phyloP scores from a whole-genome alignment of 192 early-diverging fungal genomes.

The Coemansia sp. region DNA sequence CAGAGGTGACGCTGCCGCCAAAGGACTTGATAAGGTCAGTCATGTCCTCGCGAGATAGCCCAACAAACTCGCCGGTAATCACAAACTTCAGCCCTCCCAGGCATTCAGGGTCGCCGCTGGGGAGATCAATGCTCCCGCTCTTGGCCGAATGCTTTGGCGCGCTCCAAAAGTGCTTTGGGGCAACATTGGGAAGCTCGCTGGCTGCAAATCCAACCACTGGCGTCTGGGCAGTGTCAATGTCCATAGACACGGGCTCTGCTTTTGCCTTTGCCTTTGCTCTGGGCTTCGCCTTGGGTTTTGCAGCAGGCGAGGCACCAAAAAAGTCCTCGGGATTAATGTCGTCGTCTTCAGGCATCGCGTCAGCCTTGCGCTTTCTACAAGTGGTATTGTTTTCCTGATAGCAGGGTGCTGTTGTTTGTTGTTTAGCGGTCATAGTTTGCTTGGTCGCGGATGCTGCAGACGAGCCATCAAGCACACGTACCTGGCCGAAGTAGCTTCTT shows the following conservation, averaged over 20 bases:
- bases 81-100: slow-evolving; percentile 80
- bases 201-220: slow-evolving; percentile 31
- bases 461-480: neutral
- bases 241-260: slow-evolving; percentile 11
- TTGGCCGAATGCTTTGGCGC: slow-evolving; percentile 24
- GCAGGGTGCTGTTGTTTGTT: too few species aligned
- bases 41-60: slow-evolving; percentile 72
- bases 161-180: slow-evolving; percentile 25
- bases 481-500: neutral
- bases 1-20: slow-evolving; percentile 76
- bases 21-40: slow-evolving; percentile 84
- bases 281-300: slow-evolving; percentile 9
- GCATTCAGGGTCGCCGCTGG: slow-evolving; percentile 72
- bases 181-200: slow-evolving; percentile 30
- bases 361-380: slow-evolving; percentile 27
- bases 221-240: slow-evolving; percentile 5
- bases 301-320: slow-evolving; percentile 10
- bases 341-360: slow-evolving; percentile 6
- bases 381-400: too few species aligned
- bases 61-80: slow-evolving; percentile 84
- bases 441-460: too few species aligned
- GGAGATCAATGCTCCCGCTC: slow-evolving; percentile 66
- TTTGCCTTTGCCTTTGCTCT: slow-evolving; percentile 1
- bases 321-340: slow-evolving; percentile 34
- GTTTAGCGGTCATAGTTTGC: too few species aligned